Evolutionary conservation across 768 basidiomycete species (phyloP), one percentile per base, ranked within the genome.

Genomic region (Mycena latifolia): DNA sequence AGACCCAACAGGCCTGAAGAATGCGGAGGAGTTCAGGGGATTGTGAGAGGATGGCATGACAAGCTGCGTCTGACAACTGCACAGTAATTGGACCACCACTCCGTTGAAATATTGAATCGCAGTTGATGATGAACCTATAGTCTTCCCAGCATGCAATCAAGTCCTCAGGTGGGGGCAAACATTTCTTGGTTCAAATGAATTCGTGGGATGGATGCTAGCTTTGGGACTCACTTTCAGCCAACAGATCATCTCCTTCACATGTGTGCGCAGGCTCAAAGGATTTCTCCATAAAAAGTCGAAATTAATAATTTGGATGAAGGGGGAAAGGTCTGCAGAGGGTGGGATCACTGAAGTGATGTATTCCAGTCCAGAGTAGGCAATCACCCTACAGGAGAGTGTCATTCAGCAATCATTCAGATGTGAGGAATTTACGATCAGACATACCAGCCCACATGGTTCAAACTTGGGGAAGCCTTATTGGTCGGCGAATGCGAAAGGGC

Each of bases 1-100:
- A n/a, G 14, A 43, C 24, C 41, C 39, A 29, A 3, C 8, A 43
- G 4, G 24, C 24, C 46, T 31, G 43, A 9, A 57, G 10, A 15
- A 57, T 20, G 14, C 56, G 41, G n/a, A 57, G 28, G 4, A 46
- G 45, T 1, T 22, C 43, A 43, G 56, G 56, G 28, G 27, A 50
- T 8, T 17, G 27, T 2, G 22, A 35, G 7, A 43, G 1, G 25
- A 43, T 17, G 9, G 41, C 17, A 8, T 18, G 54, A 43, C 54
- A 43, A 15, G 43, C n/a, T 20, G 43, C 17, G 8, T 50, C 17
- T 25, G 48, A 25, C 2, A 50, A 4, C 2, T 25, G 5, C 8
- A 2, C 10, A 10, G 12, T 18, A 7, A 18, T 15, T n/a, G n/a
- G 12, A 28, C 5, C 17, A n/a, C n/a, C n/a, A n/a, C n/a, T n/a